Percentiles rank a stretch among this genome's conserved stretches.
Conservation (phyloP, 805 yeast species). For the Wickerhamiella parazyma region DNA sequence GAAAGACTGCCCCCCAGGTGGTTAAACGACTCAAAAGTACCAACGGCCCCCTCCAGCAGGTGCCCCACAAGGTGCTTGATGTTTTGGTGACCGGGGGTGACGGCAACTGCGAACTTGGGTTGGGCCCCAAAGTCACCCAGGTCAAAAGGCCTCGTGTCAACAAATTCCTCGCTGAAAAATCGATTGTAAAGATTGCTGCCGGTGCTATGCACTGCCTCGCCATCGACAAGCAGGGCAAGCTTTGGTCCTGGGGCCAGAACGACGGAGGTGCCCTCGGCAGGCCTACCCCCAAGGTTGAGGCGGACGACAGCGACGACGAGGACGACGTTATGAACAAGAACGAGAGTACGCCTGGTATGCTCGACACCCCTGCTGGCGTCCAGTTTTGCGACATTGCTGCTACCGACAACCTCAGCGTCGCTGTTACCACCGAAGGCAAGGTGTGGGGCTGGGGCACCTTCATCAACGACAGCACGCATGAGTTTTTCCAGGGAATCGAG, state of each 20-base stretch:
- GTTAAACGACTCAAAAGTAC: not conserved
- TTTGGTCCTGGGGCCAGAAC: slow-evolving; percentile 99
- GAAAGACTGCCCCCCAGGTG: slow-evolving; percentile 1
- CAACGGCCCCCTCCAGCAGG: not conserved
- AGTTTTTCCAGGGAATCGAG: slow-evolving; percentile 53
- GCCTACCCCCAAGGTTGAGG: slow-evolving; percentile 59
- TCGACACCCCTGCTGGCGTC: slow-evolving; percentile 47
- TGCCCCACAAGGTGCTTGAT: slow-evolving; percentile 33
- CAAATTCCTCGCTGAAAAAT: slow-evolving; percentile 51
- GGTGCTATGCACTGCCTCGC: slow-evolving; percentile 96
- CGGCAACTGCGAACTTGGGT: slow-evolving; percentile 91
- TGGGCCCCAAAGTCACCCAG: slow-evolving; percentile 91
- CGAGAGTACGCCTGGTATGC: slow-evolving; percentile 79
- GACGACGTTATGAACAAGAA: slow-evolving; percentile 78
- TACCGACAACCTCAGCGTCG: slow-evolving; percentile 82
- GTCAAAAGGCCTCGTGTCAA: slow-evolving; percentile 93
- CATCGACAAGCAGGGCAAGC: slow-evolving; percentile 52
- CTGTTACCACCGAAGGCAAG: slow-evolving; percentile 64
- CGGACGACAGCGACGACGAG: slow-evolving; percentile 43
- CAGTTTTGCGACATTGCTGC: slow-evolving; percentile 75
- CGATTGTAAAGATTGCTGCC: slow-evolving; percentile 74
- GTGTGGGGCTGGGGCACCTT: slow-evolving; percentile 98
- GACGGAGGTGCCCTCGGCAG: slow-evolving; percentile 89
- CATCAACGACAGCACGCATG: slow-evolving; percentile 70
- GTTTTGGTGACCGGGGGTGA: slow-evolving; percentile 94